Evolutionary conservation across 1,284 basidiomycete species (phyloP), one percentile per base, ranked within the genome.

Genomic region (Ganoderma boninense): DNA sequence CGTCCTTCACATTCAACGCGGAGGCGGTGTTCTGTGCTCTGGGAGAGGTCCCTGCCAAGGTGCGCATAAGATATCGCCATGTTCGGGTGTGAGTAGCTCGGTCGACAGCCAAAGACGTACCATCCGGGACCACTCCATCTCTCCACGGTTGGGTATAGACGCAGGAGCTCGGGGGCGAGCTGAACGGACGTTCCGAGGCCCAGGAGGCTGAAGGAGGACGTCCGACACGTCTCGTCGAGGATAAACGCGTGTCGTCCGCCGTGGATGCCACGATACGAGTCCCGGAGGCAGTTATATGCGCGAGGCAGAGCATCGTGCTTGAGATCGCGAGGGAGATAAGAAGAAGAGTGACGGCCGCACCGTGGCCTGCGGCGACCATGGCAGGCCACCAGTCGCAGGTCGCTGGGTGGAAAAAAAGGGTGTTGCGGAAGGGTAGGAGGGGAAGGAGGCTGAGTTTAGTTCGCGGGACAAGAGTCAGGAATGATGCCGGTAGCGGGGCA

Each of bases 241-340:
- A 72, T 42, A 42, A 72, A 72, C 10, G 71, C 68, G 61, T 69
- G 64, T n/a, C 64, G 65, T 1, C 44, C 40, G 46, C 71, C 68
- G 23, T 72, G 69, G 38, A 43, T 67, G 16, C 71, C 71, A 64
- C 66, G 66, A 42, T 64, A 72, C 16, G 68, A 66, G 1, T n/a
- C 54, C 40, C 23, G 32, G 4, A 72, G 66, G 42, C 68, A 72
- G 38, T 66, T 56, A 52, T 70, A 72, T 26, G 71, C 59, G 7
- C 42, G 18, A 5, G 49, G 49, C 1, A 63, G 71, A 3, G 62
- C 11, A n/a, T 59, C 49, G 26, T 44, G 46, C 40, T 49, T 62
- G 16, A 70, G 66, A 38, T 67, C 68, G 65, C 23, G 32, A 61
- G 63, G 11, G 71, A 60, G 56, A 70, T 62, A 29, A 72, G 66